Base-by-base conservation (phyloP, 192 early-diverging fungal species). In the Linderina pennispora region DNA sequence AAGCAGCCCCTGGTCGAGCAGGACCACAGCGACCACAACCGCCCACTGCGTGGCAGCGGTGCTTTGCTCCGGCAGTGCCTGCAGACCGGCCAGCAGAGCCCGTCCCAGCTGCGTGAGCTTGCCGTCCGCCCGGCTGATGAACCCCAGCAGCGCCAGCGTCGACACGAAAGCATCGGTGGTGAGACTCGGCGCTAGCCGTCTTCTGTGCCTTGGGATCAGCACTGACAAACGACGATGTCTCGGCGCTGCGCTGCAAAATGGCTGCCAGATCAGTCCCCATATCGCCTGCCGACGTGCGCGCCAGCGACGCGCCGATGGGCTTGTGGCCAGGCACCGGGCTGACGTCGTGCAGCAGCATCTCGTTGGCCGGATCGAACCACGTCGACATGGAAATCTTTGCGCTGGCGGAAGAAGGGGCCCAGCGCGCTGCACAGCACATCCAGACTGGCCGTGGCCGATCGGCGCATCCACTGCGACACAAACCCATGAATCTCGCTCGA, bases 401-500 rank as follows among this genome's bases (percentile, higher is more conserved):
- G 81, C 45, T 75, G 76, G 16, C 71, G 59, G 48, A 79, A 87
- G 49, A 82, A 86, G 13, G 75, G 62, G 24, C 84, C 77, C 21
- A 90, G 43, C 7, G 70, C 65, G n/a, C 62, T 63, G 16, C 80
- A 77, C 26, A 80, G 58, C 50, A 80, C 40, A 3, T 73, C 65
- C 31, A 83, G 62, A 9, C 81, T 78, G 42, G 74, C 77, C 16
- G 76, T 73, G 37, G 78, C 76, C 38, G 87, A 65, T 18, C 9
- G 8, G 41, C 75, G 58, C 48, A 83, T 57, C 41, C 85, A 57
- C 23, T 78, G 75, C 2, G 69, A 69, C 35, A 87, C 62, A 26
- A 88, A 78, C 10, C 63, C 65, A 47, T 59, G 79, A 63, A 88
- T 88, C 65, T 90, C 86, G 28, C 41, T 44, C 1, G 85, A 80